phyloP scores from a whole-genome alignment of 2,329 filamentous ascomycete species.

The Penicillium sp. region DNA sequence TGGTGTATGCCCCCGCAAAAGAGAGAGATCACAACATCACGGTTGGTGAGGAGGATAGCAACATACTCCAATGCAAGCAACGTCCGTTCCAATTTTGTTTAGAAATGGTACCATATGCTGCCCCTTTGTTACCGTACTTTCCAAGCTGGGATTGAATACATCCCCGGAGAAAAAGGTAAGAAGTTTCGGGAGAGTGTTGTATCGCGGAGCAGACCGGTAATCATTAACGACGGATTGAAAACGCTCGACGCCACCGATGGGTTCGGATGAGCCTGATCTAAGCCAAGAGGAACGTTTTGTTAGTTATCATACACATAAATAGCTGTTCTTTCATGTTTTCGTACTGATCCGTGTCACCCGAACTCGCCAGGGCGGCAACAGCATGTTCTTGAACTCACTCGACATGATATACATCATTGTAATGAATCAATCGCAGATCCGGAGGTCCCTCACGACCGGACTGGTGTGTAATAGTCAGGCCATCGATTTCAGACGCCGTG shows the following conservation, averaged over 20 bases:
- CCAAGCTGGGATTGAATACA: conserved; percentile 85
- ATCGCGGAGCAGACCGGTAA: conserved; percentile 63
- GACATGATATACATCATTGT: conserved; percentile 92
- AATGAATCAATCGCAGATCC: conserved; percentile 79
- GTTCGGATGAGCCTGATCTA: conserved; percentile 64
- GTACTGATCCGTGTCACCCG: neutral
- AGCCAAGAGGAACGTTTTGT: neutral
- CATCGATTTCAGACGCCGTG: conserved; percentile 24
- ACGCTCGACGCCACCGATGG: conserved; percentile 73
- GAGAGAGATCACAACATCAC: neutral
- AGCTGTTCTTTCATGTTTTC: neutral
- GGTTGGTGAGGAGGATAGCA: neutral
- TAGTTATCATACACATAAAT: neutral
- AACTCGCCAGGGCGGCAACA: conserved; percentile 17
- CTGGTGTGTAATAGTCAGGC: conserved; percentile 40
- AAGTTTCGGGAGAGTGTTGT: conserved; percentile 59
- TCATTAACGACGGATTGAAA: conserved; percentile 76
- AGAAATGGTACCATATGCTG: conserved; percentile 83
- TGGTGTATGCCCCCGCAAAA: neutral
- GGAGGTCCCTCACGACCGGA: conserved; percentile 50
- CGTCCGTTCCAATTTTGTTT: conserved; percentile 72
- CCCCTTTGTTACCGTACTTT: conserved; percentile 86
- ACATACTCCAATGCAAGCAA: conserved; percentile 76
- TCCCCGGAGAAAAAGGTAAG: conserved; percentile 87
- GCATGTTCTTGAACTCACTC: conserved; percentile 49